phyloP scores from a whole-genome alignment of 2,329 filamentous ascomycete genomes.

The Lasiodiplodia sp. region DNA sequence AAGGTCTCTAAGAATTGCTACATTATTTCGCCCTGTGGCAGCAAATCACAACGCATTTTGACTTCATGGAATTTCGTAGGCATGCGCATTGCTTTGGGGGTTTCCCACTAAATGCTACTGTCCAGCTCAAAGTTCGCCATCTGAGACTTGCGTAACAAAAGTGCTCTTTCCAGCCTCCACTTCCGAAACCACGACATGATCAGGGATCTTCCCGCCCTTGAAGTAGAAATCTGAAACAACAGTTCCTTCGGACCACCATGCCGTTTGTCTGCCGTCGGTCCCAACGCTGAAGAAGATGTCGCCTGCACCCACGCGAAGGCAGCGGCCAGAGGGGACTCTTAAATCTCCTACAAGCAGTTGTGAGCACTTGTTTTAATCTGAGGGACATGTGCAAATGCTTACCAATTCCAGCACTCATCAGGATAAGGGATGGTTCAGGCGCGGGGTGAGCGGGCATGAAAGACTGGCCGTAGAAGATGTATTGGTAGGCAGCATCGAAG shows the following conservation, averaged over 20 bases:
- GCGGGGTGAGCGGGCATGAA: background rate
- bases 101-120: background rate
- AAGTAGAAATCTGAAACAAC: constrained; percentile 2
- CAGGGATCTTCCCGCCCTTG: background rate
- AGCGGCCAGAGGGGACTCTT: background rate
- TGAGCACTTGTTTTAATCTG: background rate
- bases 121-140: background rate
- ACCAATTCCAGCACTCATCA: background rate
- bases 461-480: constrained; percentile 4
- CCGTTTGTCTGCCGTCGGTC: background rate
- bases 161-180: background rate
- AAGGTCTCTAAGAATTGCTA: background rate
- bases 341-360: background rate
- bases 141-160: background rate
- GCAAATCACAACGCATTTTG: background rate
- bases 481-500: background rate
- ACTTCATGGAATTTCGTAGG: background rate
- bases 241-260: background rate
- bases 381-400: background rate
- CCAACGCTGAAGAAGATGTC: constrained; percentile 3
- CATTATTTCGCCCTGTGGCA: background rate
- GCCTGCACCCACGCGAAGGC: background rate
- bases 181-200: background rate
- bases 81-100: background rate
- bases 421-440: background rate